Evolutionary conservation across 2,329 filamentous ascomycete genomes (phyloP), one percentile per base, ranked within the genome.

Genomic region (Sordariomycetes sp.): DNA sequence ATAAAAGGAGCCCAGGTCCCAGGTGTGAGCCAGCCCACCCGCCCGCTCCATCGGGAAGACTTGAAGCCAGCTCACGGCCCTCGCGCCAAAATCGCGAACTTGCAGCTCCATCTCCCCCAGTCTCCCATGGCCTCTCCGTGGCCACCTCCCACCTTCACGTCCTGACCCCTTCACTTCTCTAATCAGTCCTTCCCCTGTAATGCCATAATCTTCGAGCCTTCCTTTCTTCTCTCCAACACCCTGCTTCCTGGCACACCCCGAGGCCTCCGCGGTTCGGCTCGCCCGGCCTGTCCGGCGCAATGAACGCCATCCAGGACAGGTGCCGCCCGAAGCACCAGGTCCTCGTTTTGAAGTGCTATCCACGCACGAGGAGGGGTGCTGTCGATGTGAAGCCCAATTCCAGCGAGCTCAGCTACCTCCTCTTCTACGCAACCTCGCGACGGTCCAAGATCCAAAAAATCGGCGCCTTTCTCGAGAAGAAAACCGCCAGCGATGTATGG

Each of bases 401-500:
- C 64, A 96, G 90, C 74, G 94, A 99, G 78, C 83, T 99, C 62
- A 96, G 90, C 73, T 97, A 97, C 71, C 83, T 99, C 63, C 84
- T 97, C 58, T 97, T 96, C 80, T 97, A 99, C 77, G 91, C 90
- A 61, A 95, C 89, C 69, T 96, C 92, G 65, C 89, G 93, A 61
- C 86, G 90, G 63, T 93, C 89, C 73, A 99, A 97, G 79, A 85
- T 97, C 65, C 90, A 94, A 68, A 99, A 99, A 75, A 92, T 99
- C 64, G 91, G 90, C 71, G 86, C 85, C 65, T 99, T 97, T 69
- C 80, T 99, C 63, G 92, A 97, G 76, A 95, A 93, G 78, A 90
- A 93, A 76, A 94, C 90, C 24, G 89, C 89, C 61, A 87, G 85
- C 68, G 94, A 99, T 76, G 90, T 97, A 64, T 95, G 88, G 84